phyloP scores from a whole-genome alignment of 495 filamentous ascomycete genomes.

The Neurospora sp. region DNA sequence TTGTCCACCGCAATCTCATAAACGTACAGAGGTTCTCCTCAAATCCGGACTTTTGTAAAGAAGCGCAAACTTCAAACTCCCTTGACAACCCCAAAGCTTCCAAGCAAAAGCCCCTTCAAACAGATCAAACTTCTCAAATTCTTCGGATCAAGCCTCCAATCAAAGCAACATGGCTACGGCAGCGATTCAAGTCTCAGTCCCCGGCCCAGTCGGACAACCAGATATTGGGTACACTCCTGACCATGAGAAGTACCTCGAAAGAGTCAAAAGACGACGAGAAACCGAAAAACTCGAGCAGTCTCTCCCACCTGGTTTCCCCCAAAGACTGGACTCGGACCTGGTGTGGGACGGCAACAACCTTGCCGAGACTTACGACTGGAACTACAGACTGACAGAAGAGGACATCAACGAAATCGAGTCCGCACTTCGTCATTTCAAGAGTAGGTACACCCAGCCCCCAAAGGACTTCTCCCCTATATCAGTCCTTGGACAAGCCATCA shows the following conservation, averaged over 20 bases:
- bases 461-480: not conserved
- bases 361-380: conserved; percentile 41
- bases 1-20: not conserved
- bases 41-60: not conserved
- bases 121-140: not conserved
- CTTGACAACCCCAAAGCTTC: not conserved
- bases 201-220: conserved; percentile 28
- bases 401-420: conserved; percentile 47
- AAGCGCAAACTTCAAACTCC: not conserved
- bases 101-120: not conserved
- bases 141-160: not conserved
- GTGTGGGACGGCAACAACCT: conserved; percentile 51
- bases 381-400: conserved; percentile 33
- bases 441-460: conserved; percentile 15
- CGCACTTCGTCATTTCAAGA: conserved; percentile 45
- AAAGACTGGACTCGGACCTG: conserved; percentile 34
- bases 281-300: conserved; percentile 30
- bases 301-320: conserved; percentile 43
- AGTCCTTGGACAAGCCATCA: not conserved
- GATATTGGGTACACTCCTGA: conserved; percentile 52
- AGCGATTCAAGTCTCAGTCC: not conserved
- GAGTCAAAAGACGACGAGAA: conserved; percentile 36
- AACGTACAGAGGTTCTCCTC: not conserved
- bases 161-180: not conserved
- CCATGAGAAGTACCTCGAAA: conserved; percentile 43